These are phyloP conservation scores for Corchorus capsularis DNA, from an alignment of 345 rosid genomes.

Conservation along the genomic window DNA sequence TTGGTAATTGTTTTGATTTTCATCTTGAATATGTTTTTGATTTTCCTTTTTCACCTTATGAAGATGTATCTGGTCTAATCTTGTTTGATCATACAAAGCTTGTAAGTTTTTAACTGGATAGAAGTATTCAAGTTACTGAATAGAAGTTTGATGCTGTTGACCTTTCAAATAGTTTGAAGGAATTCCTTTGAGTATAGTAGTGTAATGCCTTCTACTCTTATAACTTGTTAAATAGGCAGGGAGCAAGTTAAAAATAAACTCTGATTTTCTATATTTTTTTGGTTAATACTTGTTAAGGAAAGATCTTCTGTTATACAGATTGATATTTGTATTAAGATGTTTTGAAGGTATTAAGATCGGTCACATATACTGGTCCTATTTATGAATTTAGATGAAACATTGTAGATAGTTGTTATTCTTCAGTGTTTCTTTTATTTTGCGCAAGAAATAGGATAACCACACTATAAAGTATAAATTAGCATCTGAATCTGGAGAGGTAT, in stretches of 20 bases:
- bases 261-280: neutral
- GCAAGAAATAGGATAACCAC: neutral
- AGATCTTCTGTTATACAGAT: neutral
- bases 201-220: neutral
- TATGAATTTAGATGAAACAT: neutral
- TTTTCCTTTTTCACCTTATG: neutral
- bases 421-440: neutral
- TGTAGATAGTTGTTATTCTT: neutral
- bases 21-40: neutral
- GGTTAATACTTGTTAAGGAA: neutral
- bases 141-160: neutral
- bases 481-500: neutral
- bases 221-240: neutral
- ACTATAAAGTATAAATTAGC: neutral
- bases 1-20: constrained; percentile 51
- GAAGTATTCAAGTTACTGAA: neutral
- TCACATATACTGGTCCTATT: neutral
- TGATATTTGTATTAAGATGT: neutral
- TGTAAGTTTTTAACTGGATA: neutral
- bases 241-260: neutral
- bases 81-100: neutral
- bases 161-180: neutral
- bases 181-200: neutral
- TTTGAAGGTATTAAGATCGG: neutral
- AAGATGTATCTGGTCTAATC: neutral